Base-by-base conservation (phyloP, 78 protist species). In the Blattamonas nauphoetae region DNA sequence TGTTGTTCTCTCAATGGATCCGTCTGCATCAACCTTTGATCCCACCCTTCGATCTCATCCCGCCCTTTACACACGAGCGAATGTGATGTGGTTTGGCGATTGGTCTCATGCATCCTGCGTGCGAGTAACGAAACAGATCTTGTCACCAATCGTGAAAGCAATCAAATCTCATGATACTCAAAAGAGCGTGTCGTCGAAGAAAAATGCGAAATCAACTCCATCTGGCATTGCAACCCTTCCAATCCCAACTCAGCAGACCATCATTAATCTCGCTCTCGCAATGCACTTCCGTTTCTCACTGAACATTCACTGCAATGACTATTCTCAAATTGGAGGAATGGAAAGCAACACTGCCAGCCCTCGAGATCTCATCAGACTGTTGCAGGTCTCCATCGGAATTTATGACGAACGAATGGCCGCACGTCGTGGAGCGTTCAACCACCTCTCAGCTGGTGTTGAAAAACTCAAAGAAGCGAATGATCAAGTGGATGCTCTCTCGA, bases 21-120 rank as follows among this genome's bases (percentile, higher is more conserved):
- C 91, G 41, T 34, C 83, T 5, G 77, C 91, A 63, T 38, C 86
- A 5, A 29, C 6, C 42, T 95, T 93, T 78, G 79, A 38, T 3
- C 2, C 0, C 29, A 29, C 85, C 90, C 42, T 91, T 93, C 78
- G 91, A 88, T 85, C 44, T 85, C 81, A 94, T 87, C 97, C 97
- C 5, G 93, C 97, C 38, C 91, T 95, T 34, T 91, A 36, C 92
- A 91, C 94, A 6, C 41, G 81, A 21, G 6, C 83, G 43, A 6
- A 79, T 33, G 83, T 79, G 6, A n/a, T 79, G 29, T 79, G 83
- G 83, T 32, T 79, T 4, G 83, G 83, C 83, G 83, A 79, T 4
- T 79, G 83, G 83, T 32, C 42, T 11, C 4, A 33, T 21, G 21
- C 6, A 4, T 6, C 83, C 33, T 5, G 4, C 42, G 6, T 32